These are phyloP conservation scores for Globisporangium paroecandrum DNA, from an alignment of 352 stramenopile genomes.

Conservation along the genomic window DNA sequence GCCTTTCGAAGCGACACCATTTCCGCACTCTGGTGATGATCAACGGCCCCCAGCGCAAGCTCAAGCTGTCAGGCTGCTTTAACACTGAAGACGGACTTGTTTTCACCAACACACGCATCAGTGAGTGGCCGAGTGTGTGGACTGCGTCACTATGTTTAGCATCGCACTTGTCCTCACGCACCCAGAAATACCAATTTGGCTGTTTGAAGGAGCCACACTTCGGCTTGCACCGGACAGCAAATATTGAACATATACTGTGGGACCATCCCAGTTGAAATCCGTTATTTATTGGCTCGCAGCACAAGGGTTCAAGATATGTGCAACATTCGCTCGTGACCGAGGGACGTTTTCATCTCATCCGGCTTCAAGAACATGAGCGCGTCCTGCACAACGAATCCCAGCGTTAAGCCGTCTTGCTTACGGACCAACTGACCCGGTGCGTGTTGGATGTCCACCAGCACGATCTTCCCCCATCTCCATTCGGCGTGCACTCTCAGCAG, in stretches of 20 bases:
- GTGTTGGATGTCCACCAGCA: background rate
- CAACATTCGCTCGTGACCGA: background rate
- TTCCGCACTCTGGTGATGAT: background rate
- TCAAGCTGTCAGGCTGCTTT: background rate
- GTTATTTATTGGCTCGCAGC: no score
- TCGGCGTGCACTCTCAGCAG: background rate
- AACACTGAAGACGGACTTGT: background rate
- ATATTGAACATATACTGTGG: no score
- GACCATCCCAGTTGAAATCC: no score
- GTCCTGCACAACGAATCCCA: slow-evolving; percentile 1
- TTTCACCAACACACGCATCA: no score
- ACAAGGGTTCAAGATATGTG: background rate
- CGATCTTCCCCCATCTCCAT: slow-evolving; percentile 1
- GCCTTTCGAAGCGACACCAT: background rate
- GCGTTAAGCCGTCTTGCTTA: background rate
- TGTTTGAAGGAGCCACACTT: no score
- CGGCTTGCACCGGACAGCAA: no score
- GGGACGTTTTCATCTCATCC: background rate
- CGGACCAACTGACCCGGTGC: background rate
- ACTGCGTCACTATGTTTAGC: no score
- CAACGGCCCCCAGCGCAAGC: background rate
- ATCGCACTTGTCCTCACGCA: no score
- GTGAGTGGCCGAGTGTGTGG: no score
- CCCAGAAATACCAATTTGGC: no score
- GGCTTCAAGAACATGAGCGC: background rate